Percentiles rank a stretch among this genome's conserved stretches.
phyloP scores from a whole-genome alignment of 768 basidiomycete species.

The Russula ochroleuca region DNA sequence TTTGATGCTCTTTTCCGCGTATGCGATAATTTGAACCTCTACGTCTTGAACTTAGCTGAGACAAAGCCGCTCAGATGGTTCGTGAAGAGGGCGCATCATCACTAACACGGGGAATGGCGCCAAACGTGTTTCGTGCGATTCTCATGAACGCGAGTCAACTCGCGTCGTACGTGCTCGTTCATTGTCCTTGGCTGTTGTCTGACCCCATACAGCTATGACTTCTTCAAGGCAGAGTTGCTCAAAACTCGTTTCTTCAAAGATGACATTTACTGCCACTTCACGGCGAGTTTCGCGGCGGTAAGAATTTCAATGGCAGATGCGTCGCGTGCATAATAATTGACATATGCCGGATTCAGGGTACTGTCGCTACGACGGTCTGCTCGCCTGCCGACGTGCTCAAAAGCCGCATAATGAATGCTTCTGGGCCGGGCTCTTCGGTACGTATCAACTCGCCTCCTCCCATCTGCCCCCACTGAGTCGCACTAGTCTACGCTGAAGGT shows the following conservation, averaged over 20 bases:
- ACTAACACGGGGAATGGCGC: slow-evolving; percentile 69
- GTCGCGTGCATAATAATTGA: neutral
- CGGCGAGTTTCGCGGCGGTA: slow-evolving; percentile 83
- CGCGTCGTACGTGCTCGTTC: slow-evolving; percentile 58
- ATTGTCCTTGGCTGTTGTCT: neutral
- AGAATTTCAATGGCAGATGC: slow-evolving; percentile 29
- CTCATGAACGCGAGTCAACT: slow-evolving; percentile 93
- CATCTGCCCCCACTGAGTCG: neutral
- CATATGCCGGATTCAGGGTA: slow-evolving; percentile 47
- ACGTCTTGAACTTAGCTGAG: slow-evolving; percentile 20
- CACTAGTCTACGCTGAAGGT: slow-evolving; percentile 64
- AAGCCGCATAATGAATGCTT: slow-evolving; percentile 88
- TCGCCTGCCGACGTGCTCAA: slow-evolving; percentile 87
- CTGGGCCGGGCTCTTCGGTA: slow-evolving; percentile 73
- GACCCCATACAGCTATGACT: slow-evolving; percentile 62
- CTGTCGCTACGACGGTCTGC: slow-evolving; percentile 85
- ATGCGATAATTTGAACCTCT: slow-evolving; percentile 35
- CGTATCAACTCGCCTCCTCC: slow-evolving; percentile 31
- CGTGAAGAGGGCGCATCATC: slow-evolving; percentile 79
- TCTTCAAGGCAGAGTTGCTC: slow-evolving; percentile 81
- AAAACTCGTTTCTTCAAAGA: slow-evolving; percentile 70
- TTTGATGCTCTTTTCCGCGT: slow-evolving; percentile 85
- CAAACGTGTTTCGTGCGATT: slow-evolving; percentile 81
- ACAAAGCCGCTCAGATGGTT: slow-evolving; percentile 57
- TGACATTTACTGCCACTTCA: slow-evolving; percentile 78